These are phyloP conservation scores for Sicyos edulis DNA, from an alignment of 306 rosid species.

Conservation along the genomic window DNA sequence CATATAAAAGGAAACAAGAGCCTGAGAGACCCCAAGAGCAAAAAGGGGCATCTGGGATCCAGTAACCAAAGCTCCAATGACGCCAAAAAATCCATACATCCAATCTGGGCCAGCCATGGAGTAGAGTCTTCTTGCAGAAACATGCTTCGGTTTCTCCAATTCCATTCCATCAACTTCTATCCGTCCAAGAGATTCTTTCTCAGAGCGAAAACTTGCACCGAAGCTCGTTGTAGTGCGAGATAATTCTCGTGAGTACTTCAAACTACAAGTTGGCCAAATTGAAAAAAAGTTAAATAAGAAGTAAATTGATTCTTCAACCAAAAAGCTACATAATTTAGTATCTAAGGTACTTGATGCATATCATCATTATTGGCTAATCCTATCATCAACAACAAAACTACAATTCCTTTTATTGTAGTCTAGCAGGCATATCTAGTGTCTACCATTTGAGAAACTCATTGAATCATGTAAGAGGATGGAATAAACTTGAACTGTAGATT, in stretches of 20 bases:
- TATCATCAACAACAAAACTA: not conserved
- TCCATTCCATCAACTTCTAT: conserved; percentile 54
- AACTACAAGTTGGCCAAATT: conserved; percentile 33
- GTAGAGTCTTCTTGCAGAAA: conserved; percentile 58
- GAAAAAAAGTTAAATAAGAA: not conserved
- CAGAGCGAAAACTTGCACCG: conserved; percentile 85
- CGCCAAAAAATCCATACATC: conserved; percentile 69
- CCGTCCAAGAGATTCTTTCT: conserved; percentile 62
- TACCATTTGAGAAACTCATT: not conserved
- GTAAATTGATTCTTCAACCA: not conserved
- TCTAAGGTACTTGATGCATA: not conserved
- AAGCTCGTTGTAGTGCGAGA: conserved; percentile 63
- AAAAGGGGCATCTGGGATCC: conserved; percentile 98
- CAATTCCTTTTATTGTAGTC: not conserved
- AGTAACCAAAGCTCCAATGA: conserved; percentile 67
- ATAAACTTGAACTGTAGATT: too few relatives aligned
- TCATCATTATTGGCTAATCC: not conserved
- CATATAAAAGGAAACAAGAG: conserved; percentile 90
- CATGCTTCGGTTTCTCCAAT: conserved; percentile 35
- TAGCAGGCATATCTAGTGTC: not conserved
- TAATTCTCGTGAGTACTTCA: conserved; percentile 56
- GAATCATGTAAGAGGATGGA: too few relatives aligned
- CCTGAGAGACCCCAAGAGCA: conserved; percentile 90
- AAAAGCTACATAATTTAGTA: not conserved
- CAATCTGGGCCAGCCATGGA: conserved; percentile 88